Percentiles rank a stretch among this genome's conserved stretches.
These are phyloP conservation scores for Vaccinium corymbosum DNA, from an alignment of 148 eudicot genomes.

Conservation along the genomic window DNA sequence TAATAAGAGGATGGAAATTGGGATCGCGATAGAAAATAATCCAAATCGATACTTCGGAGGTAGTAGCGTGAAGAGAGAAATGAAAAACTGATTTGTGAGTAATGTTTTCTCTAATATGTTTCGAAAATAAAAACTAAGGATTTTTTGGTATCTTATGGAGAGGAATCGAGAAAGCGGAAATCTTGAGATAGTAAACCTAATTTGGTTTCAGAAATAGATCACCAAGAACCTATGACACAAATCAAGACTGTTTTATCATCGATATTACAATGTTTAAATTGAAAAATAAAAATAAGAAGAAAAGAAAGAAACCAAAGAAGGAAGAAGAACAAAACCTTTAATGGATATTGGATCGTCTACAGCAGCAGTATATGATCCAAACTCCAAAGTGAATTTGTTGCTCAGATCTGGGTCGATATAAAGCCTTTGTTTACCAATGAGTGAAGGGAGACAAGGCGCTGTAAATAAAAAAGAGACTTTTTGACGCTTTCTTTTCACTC, in stretches of 20 bases:
- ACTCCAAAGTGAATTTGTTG: constrained; percentile 5
- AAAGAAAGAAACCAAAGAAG: background rate
- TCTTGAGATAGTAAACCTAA: background rate
- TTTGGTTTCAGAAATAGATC: background rate
- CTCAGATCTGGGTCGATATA: constrained; percentile 14
- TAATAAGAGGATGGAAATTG: background rate
- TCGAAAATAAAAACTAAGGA: background rate
- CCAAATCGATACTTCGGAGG: background rate
- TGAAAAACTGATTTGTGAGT: background rate
- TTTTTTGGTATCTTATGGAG: background rate
- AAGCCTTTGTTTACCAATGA: constrained; percentile 6
- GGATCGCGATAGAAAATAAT: background rate
- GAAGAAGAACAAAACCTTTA: constrained; percentile 12
- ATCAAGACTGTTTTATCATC: background rate
- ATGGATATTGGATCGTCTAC: background rate
- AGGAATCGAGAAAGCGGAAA: background rate
- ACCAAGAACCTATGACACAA: background rate
- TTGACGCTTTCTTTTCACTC: constrained; percentile 17
- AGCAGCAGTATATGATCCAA: background rate
- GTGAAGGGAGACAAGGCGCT: background rate
- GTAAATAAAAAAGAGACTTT: background rate
- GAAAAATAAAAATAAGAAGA: constrained; percentile 9
- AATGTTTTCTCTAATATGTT: background rate
- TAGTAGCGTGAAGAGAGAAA: background rate
- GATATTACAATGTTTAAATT: background rate